Evolutionary conservation across 345 rosid genomes (phyloP), one percentile per base, ranked within the genome.

Genomic region (Anacardium occidentale): DNA sequence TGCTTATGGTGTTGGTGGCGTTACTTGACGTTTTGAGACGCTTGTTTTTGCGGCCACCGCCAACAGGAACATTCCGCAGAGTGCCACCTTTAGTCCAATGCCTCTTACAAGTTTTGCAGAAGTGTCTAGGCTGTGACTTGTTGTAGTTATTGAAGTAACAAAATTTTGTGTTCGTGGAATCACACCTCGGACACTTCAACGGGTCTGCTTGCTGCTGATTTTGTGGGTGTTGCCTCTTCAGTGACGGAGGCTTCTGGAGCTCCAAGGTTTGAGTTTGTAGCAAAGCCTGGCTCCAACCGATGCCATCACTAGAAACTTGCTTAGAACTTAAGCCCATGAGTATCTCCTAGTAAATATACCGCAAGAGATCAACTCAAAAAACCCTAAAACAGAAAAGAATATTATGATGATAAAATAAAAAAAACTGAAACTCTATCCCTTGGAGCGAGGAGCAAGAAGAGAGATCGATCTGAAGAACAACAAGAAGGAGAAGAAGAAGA

Each of bases 51-150:
- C 93, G 92, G 70, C 91, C 92, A 63, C 97, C 97, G 14, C 98
- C 97, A 0, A 87, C 85, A 13, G 97, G 98, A 70, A 93, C 97
- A 67, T 91, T 93, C 26, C 97, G 82, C 45, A 91, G 88, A 68
- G 90, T 87, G 34, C 98, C 98, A 70, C 98, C 98, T 88, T 88
- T 83, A 5, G 97, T 93, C 98, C 98, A 93, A 78, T 93, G 94
- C 75, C 98, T 85, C 84, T 89, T 85, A 80, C 98, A 91, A 74
- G 87, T n/a, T 85, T 88, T 94, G 86, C 98, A 94, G 50, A 88
- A 86, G 80, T 94, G 87, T 70, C 97, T 84, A 42, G 98, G 98
- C 80, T 94, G 98, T 65, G 96, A 84, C 61, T 82, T 91, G 81
- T 89, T 94, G 66, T 94, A 91, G 80, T 94, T 94, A 83, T 94